Evolutionary conservation across 192 early-diverging fungal genomes (phyloP).

Genomic region (Coemansia sp.): DNA sequence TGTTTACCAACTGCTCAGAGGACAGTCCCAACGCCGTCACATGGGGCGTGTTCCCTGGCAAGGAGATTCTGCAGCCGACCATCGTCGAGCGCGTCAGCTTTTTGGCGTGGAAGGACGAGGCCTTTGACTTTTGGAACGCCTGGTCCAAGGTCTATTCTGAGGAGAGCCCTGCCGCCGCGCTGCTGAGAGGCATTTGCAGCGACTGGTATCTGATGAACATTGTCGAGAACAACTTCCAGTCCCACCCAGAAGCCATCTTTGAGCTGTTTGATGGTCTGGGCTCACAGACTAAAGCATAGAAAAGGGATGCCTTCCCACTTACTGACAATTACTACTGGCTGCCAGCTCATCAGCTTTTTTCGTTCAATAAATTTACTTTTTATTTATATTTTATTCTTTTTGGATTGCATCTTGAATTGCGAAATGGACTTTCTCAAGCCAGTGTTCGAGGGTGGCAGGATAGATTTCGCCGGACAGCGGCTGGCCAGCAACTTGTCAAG

Average conservation of each 20-base stretch:
- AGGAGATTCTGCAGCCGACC: slow-evolving; percentile 96
- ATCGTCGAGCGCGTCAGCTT: slow-evolving; percentile 89
- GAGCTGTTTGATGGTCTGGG: slow-evolving; percentile 45
- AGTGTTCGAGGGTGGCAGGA: slow-evolving; percentile 47
- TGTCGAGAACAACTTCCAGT: slow-evolving; percentile 88
- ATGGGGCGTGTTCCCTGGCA: slow-evolving; percentile 98
- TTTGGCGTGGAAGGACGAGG: slow-evolving; percentile 98
- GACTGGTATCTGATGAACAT: slow-evolving; percentile 92
- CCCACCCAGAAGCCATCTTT: slow-evolving; percentile 46
- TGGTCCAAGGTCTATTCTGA: slow-evolving; percentile 77
- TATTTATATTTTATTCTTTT: slow-evolving; percentile 2
- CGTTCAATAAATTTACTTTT: background rate
- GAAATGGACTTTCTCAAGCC: slow-evolving; percentile 47
- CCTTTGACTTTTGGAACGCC: slow-evolving; percentile 88
- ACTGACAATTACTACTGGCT: too few relatives aligned
- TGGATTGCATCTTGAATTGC: background rate
- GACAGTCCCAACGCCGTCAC: slow-evolving; percentile 96
- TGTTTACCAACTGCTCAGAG: slow-evolving; percentile 83
- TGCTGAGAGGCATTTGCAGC: slow-evolving; percentile 69
- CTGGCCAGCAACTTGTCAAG: slow-evolving; percentile 38
- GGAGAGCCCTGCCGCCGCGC: slow-evolving; percentile 57
- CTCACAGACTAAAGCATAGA: slow-evolving; percentile 5
- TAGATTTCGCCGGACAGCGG: slow-evolving; percentile 53
- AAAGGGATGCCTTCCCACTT: too few relatives aligned
- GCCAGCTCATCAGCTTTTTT: background rate